phyloP scores from a whole-genome alignment of 257 asterid species.

The Penstemon barbatus region DNA sequence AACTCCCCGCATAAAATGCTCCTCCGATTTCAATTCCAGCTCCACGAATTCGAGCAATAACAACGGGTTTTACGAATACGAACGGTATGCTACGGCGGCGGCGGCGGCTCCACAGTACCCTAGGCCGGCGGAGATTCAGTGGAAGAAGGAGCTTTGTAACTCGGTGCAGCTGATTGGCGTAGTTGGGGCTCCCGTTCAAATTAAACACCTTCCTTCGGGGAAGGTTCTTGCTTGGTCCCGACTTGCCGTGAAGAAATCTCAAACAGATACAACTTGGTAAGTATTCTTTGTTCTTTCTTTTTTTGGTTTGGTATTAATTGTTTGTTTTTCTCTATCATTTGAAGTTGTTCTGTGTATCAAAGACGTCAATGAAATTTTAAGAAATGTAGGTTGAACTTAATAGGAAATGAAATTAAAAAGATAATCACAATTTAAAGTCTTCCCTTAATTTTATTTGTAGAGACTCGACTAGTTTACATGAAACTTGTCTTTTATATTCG shows the following conservation, averaged over 20 bases:
- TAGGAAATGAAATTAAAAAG: background rate
- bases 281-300: background rate
- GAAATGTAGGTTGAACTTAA: background rate
- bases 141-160: constrained; percentile 61
- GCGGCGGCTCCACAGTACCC: constrained; percentile 37
- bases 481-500: background rate
- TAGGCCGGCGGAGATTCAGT: constrained; percentile 52
- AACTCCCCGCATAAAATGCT: constrained; percentile 31
- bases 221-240: constrained; percentile 79
- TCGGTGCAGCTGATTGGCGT: constrained; percentile 75
- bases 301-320: background rate
- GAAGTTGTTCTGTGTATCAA: background rate
- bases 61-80: constrained; percentile 45
- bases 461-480: background rate
- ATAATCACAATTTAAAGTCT: background rate
- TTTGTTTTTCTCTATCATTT: background rate
- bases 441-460: background rate
- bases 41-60: constrained; percentile 24
- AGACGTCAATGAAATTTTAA: background rate
- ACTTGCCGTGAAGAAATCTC: constrained; percentile 82
- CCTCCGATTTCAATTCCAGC: constrained; percentile 29
- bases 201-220: constrained; percentile 71
- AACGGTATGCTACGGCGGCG: constrained; percentile 33
- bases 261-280: constrained; percentile 71
- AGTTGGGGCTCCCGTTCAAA: constrained; percentile 73